Evolutionary conservation across 75 land plant species (phyloP).

Genomic region (Sequoiadendron giganteum): DNA sequence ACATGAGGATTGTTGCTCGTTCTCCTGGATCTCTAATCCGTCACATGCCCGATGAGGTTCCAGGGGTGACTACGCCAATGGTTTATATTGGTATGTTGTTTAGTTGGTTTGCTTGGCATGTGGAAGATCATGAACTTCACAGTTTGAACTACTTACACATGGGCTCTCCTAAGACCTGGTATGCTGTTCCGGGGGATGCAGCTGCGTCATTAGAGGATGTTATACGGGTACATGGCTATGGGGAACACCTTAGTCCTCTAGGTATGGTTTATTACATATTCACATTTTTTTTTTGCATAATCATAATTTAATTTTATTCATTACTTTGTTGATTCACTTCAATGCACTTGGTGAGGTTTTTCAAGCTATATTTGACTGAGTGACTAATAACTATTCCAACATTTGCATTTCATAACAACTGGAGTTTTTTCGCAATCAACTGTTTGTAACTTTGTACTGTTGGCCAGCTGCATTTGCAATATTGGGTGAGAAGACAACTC

Average conservation of each 20-base stretch:
- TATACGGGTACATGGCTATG: conserved; percentile 58
- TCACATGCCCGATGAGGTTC: conserved; percentile 95
- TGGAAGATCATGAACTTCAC: conserved; percentile 99
- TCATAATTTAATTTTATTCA: background rate
- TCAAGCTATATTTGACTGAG: background rate
- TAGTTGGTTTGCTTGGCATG: conserved; percentile 99
- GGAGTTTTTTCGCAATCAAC: conserved; percentile 26
- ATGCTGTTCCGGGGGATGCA: conserved; percentile 79
- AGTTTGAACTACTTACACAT: conserved; percentile 84
- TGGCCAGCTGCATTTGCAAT: conserved; percentile 69
- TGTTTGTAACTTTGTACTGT: conserved; percentile 1
- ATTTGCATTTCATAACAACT: conserved; percentile 7
- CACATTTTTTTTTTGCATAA: background rate
- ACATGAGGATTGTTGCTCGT: conserved; percentile 84
- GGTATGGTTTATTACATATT: conserved; percentile 28
- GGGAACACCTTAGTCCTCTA: conserved; percentile 41
- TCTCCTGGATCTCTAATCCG: conserved; percentile 91
- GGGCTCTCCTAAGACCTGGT: conserved; percentile 91
- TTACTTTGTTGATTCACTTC: background rate
- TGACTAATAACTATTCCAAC: background rate
- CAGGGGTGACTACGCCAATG: conserved; percentile 99
- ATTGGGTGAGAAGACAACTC: conserved; percentile 84
- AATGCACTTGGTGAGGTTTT: background rate
- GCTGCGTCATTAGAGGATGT: conserved; percentile 75
- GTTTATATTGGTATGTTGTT: conserved; percentile 99